Base-by-base conservation (phyloP, 1,284 basidiomycete genomes). In the Ceratobasidium sp. region DNA sequence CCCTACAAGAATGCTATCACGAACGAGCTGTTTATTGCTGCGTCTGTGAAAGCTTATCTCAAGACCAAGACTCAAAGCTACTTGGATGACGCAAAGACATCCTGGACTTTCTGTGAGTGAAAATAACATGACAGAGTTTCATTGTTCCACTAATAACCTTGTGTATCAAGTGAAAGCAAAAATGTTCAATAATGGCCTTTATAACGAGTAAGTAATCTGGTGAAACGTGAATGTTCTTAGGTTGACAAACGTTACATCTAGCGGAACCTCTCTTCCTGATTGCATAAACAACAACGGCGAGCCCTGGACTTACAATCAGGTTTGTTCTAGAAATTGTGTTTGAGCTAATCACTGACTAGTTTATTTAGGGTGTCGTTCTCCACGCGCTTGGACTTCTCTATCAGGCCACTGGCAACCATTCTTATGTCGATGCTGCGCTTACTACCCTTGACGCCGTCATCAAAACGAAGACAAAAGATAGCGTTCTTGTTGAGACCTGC, bases 1-100 rank as follows among this genome's bases (percentile, higher is more conserved):
- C 87, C 85, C 0, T 90, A 90, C 85, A 90, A 90, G 84, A 90
- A 90, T 78, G 88, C 89, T 6, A 87, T 90, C 77, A 90, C 90
- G 26, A 90, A 90, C 80, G 86, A 90, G 77, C 84, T 90, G 10
- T 90, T 89, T 84, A 84, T 90, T 26, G 83, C 87, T 56, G 85
- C 86, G 13, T 90, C 89, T 1, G 89, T 89, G 3, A 79, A 83
- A 53, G 88, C 87, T 13, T 89, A 87, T 81, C 80, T 87, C 60
- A 84, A 88, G 71, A 86, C 83, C 55, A 75, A 82, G 0, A 85
- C 86, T 39, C 80, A 84, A 39, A 83, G 83, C 0, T 88, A 88
- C 80, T 85, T 90, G 39, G 83, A 84, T 60, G 90, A 90, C 80
- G 89, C 89, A 0, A 81, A 33, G n/a, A 28, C 49, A 7, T 28